Percentiles rank a stretch among this genome's conserved stretches.
Evolutionary conservation across 208 protist genomes (phyloP).

Genomic region (Leishmania tropica): DNA sequence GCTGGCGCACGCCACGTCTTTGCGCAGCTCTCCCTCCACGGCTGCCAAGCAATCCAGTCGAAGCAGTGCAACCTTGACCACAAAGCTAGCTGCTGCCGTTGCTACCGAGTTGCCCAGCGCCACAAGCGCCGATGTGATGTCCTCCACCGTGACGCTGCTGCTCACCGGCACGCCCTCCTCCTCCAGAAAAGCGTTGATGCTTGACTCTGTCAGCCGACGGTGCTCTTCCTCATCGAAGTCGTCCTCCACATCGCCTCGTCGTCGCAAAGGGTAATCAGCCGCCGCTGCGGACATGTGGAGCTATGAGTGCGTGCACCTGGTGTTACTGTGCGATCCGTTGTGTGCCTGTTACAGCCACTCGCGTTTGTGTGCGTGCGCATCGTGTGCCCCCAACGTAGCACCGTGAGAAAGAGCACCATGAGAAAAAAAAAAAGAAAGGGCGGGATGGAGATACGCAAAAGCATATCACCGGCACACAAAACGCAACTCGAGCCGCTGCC

Average conservation of each 20-base stretch:
- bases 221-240: constrained; percentile 2
- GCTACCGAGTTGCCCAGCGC: constrained; percentile 17
- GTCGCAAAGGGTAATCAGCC: not conserved
- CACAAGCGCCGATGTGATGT: constrained; percentile 15
- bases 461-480: not conserved
- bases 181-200: constrained; percentile 26
- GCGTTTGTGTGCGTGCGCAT: constrained; percentile 3
- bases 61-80: constrained; percentile 12
- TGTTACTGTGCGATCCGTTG: not conserved
- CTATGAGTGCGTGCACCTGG: not conserved
- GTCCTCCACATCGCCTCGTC: not conserved
- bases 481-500: not conserved
- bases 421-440: not conserved
- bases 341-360: not conserved
- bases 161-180: constrained; percentile 25
- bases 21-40: constrained; percentile 22
- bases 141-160: not conserved
- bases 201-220: not conserved
- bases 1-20: not conserved
- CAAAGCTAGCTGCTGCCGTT: constrained; percentile 12
- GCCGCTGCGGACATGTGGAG: not conserved
- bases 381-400: too few species aligned
- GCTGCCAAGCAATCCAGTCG: constrained; percentile 23
- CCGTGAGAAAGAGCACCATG: not conserved
- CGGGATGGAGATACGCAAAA: not conserved